Percentiles rank a stretch among this genome's conserved stretches.
phyloP scores from a whole-genome alignment of 768 basidiomycete species.

The Boletellus ananas region DNA sequence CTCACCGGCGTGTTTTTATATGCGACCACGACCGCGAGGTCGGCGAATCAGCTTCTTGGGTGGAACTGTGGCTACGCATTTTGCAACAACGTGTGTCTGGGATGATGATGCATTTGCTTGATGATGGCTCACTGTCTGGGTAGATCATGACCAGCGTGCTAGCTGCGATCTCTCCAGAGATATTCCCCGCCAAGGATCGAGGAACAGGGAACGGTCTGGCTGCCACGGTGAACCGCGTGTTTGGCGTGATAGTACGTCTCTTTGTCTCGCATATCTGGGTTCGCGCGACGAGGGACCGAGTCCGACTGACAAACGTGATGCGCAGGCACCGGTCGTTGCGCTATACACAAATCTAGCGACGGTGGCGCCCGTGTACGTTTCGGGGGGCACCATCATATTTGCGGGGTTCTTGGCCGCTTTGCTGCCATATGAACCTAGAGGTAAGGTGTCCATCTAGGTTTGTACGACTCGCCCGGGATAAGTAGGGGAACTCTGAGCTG shows the following conservation, averaged over 20 bases:
- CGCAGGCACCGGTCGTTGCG: conserved; percentile 62
- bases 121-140: background rate
- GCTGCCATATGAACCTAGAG: conserved; percentile 69
- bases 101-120: background rate
- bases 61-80: conserved; percentile 81
- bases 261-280: background rate
- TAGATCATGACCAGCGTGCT: conserved; percentile 74
- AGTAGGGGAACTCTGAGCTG: no score
- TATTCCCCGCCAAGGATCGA: conserved; percentile 67
- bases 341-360: conserved; percentile 61
- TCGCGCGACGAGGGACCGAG: no score
- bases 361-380: conserved; percentile 66
- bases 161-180: conserved; percentile 67
- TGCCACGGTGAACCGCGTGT: conserved; percentile 55
- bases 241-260: conserved; percentile 56
- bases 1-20: conserved; percentile 76
- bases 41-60: conserved; percentile 61
- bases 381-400: conserved; percentile 57
- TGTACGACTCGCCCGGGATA: no score
- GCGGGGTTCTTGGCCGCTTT: conserved; percentile 57
- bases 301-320: background rate
- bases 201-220: conserved; percentile 69
- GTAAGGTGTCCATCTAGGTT: conserved; percentile 58
- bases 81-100: conserved; percentile 46
- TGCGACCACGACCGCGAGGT: conserved; percentile 56